Evolutionary conservation across 345 rosid genomes (phyloP), one percentile per base, ranked within the genome.

Genomic region (Corchorus olitorius): DNA sequence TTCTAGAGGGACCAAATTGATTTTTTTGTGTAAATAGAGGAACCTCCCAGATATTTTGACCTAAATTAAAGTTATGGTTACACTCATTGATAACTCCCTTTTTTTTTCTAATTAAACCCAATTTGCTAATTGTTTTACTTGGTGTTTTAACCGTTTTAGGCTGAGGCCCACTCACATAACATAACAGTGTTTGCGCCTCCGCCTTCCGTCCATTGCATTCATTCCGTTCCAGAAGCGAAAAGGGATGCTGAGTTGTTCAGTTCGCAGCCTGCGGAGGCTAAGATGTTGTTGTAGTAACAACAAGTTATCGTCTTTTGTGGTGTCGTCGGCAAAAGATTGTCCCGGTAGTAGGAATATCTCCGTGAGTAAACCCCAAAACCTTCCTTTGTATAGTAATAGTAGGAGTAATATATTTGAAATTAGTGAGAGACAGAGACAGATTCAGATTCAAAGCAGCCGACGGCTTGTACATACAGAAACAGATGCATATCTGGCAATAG

Each of bases 401-500:
- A 12, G 5, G 2, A 71, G 34, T 49, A 54, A 12, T 35, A 54
- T 22, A 34, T 48, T 48, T 52, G 22, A 9, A 46, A 7, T 59
- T 6, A 58, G 69, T 16, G 45, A 12, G 34, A 64, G 46, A 14
- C 46, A 48, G n/a, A 20, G 59, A 4, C 61, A 58, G 20, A 12
- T 50, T 33, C 59, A 54, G 59, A 20, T 1, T 13, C 12, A 16
- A 14, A 48, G 14, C 8, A 8, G 61, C 19, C 60, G 14, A 46
- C 43, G 66, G 6, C 33, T 12, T 15, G n/a, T 48, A 1, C 22
- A 60, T 27, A 55, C 81, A 52, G 56, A 61, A 9, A 74, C 70
- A 39, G 84, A 82, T 75, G 76, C 87, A 10, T 82, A 79, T 61
- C 78, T 81, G 19, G 82, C 91, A 0, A 75, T 77, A 46, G 88